phyloP scores from a whole-genome alignment of 768 basidiomycete species.

The Lenzites betulinus region DNA sequence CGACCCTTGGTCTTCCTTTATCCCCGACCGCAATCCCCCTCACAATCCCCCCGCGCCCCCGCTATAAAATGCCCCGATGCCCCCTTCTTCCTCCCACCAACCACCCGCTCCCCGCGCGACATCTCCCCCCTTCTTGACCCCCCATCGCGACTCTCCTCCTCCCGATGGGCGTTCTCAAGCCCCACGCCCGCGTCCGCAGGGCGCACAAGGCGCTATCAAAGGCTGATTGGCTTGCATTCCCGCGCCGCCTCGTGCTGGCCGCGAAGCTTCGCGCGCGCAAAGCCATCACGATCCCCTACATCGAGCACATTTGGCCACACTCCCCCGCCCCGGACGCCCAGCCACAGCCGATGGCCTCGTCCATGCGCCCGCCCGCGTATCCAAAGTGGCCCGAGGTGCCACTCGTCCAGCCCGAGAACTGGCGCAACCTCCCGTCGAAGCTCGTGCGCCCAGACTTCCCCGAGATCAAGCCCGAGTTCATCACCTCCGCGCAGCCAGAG shows the following conservation, averaged over 20 bases:
- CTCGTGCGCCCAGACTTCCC: constrained; percentile 1
- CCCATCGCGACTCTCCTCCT: neutral
- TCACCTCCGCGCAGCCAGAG: neutral
- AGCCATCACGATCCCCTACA: neutral
- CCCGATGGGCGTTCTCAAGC: neutral
- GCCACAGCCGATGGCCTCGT: neutral
- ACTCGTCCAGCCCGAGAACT: constrained; percentile 1
- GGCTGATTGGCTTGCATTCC: neutral
- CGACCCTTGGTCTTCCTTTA: constrained; percentile 8
- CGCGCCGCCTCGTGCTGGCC: constrained; percentile 10
- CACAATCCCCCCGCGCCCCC: constrained; percentile 1
- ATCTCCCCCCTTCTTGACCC: neutral
- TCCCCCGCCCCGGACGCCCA: neutral
- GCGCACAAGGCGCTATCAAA: neutral
- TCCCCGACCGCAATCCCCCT: constrained; percentile 5
- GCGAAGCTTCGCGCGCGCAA: constrained; percentile 7
- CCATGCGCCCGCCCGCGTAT: neutral
- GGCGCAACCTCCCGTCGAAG: constrained; percentile 1
- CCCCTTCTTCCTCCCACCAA: neutral
- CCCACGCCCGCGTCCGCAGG: neutral
- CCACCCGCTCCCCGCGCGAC: constrained; percentile 2
- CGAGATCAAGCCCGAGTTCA: neutral
- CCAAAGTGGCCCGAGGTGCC: neutral
- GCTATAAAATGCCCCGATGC: constrained; percentile 8
- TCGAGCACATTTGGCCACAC: neutral